Base-by-base conservation (phyloP, 345 rosid genomes). In the Acer yangbiense region DNA sequence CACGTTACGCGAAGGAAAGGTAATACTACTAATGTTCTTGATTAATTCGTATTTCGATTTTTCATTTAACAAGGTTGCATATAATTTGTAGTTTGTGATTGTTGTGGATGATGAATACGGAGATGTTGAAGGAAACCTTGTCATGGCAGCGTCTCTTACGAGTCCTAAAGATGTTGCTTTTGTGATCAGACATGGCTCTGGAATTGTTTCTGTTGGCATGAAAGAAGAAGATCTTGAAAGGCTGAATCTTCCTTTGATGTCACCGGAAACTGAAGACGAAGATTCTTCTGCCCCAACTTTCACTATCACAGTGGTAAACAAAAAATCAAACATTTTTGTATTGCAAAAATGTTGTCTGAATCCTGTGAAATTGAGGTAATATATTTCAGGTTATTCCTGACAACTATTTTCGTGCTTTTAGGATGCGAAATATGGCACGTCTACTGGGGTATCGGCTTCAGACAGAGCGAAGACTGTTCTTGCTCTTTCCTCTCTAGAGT, bases 231-330 rank as follows among this genome's bases (percentile, higher is more conserved):
- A 94, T 81, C 97, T 94, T 43, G 82, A 84, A 73, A 91, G 92
- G 77, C 84, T 93, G 77, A 86, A 89, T 75, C 97, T 94, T 84
- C 95, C 97, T 64, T 69, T 91, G 0, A 90, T 94, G 97, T 92
- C 92, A 9, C 95, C 97, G 0, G 95, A 91, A 69, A 86, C 83
- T 1, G 94, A 90, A 87, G 90, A 88, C 35, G 92, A 87, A 55
- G 97, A 91, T 69, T 91, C 95, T 50, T 91, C 93, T 35, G 95
- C 97, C 25, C 97, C 98, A 63, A 88, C 97, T 71, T 94, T 94
- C 83, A 93, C 97, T 0, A 77, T 93, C 83, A 91, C 97, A 0
- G 97, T 90, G 90, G 96, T 91, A 64, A 74, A 64, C 44, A 60
- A 9, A 86, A 43, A 7, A 43, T 8, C 46, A 2, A 86, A 35